Percentiles rank a stretch among this genome's conserved stretches.
These are phyloP conservation scores for Neurospora discreta DNA, from an alignment of 495 filamentous ascomycete genomes.

Conservation along the genomic window DNA sequence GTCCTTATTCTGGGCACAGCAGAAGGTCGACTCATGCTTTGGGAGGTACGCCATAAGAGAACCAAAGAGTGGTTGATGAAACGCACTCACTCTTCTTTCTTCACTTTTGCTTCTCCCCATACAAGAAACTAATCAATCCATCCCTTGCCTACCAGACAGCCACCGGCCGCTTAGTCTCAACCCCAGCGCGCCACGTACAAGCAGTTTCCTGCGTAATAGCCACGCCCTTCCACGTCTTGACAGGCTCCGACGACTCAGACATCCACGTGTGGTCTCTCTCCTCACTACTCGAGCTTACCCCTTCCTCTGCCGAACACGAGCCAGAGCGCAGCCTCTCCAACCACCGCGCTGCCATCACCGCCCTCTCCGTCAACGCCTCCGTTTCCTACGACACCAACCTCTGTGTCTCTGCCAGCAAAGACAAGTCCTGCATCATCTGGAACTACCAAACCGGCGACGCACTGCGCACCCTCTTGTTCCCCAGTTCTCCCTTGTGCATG, in stretches of 20 bases:
- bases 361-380: slow-evolving; percentile 56
- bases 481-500: slow-evolving; percentile 58
- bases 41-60: slow-evolving; percentile 58
- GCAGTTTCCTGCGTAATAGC: slow-evolving; percentile 65
- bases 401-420: slow-evolving; percentile 65
- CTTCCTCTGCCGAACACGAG: slow-evolving; percentile 34
- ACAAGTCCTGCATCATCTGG: slow-evolving; percentile 80
- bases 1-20: slow-evolving; percentile 76
- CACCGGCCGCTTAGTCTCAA: slow-evolving; percentile 78
- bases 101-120: too few relatives aligned
- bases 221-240: slow-evolving; percentile 68
- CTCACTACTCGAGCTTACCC: slow-evolving; percentile 51
- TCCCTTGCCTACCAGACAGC: slow-evolving; percentile 44
- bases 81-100: too few relatives aligned
- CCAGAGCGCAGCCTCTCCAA: slow-evolving; percentile 61
- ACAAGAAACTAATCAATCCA: not conserved
- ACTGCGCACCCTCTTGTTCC: slow-evolving; percentile 69
- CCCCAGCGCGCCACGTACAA: slow-evolving; percentile 81
- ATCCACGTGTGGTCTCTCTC: slow-evolving; percentile 82
- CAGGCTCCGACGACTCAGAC: slow-evolving; percentile 80
- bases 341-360: slow-evolving; percentile 69
- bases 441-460: slow-evolving; percentile 68
- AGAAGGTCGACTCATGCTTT: slow-evolving; percentile 75
- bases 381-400: slow-evolving; percentile 54
- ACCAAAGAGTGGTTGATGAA: not conserved